Percentiles rank a stretch among this genome's conserved stretches.
Conservation (phyloP, 2,329 filamentous ascomycete genomes). For the Leptoxyphium fumago region DNA sequence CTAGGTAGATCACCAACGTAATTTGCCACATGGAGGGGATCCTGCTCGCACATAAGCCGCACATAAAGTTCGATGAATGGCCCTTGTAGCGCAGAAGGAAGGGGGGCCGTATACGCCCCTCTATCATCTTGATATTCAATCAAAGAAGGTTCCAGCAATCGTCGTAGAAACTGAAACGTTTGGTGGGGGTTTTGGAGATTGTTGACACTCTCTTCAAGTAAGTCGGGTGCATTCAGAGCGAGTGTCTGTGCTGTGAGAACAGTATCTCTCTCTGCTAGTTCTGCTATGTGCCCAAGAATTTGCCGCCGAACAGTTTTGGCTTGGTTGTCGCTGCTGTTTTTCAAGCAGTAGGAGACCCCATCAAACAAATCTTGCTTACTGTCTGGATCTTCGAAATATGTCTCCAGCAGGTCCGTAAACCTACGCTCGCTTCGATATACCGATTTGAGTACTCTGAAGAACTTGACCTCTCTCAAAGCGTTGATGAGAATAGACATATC, state of each 20-base stretch:
- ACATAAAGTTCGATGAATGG: constrained; percentile 72
- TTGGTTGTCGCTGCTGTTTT: constrained; percentile 53
- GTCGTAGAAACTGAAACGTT: constrained; percentile 63
- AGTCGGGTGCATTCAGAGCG: constrained; percentile 42
- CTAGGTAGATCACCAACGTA: constrained; percentile 67
- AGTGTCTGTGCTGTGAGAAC: constrained; percentile 50
- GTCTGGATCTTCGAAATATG: constrained; percentile 73
- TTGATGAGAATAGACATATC: constrained; percentile 64
- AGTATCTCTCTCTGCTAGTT: constrained; percentile 54
- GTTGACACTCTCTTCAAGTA: constrained; percentile 52
- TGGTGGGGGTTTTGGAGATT: constrained; percentile 45
- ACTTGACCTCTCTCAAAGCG: constrained; percentile 62
- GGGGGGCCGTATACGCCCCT: background rate
- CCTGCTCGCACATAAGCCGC: constrained; percentile 76
- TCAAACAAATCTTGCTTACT: constrained; percentile 64
- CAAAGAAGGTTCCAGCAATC: constrained; percentile 52
- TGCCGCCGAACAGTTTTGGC: constrained; percentile 54
- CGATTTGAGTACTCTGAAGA: constrained; percentile 83
- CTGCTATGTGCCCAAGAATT: constrained; percentile 48
- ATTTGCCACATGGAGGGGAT: constrained; percentile 67
- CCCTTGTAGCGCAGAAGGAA: constrained; percentile 17
- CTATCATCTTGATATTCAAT: constrained; percentile 8
- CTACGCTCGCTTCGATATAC: constrained; percentile 69
- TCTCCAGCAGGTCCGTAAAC: constrained; percentile 61
- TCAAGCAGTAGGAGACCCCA: constrained; percentile 62